These are phyloP conservation scores for Heritiera littoralis DNA, from an alignment of 345 rosid species.

Conservation along the genomic window DNA sequence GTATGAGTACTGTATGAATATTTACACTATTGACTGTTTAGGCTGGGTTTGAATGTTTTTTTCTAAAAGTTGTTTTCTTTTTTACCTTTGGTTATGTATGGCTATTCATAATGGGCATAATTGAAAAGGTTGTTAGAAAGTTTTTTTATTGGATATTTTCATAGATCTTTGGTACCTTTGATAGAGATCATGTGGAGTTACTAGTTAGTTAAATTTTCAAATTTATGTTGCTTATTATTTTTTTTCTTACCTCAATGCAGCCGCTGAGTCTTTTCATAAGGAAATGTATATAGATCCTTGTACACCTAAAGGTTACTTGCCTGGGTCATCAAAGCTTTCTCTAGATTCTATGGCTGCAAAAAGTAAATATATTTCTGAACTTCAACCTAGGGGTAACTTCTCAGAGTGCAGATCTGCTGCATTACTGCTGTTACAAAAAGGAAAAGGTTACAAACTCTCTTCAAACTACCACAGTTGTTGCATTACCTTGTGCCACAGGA, in stretches of 20 bases:
- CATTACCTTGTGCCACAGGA: neutral
- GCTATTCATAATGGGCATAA: neutral
- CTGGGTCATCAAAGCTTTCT: constrained; percentile 36
- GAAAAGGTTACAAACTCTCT: constrained; percentile 56
- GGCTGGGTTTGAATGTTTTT: constrained; percentile 1
- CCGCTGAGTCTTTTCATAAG: constrained; percentile 40
- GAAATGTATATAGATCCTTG: constrained; percentile 67
- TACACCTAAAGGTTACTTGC: constrained; percentile 72
- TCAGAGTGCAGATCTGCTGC: constrained; percentile 86
- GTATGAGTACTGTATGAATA: neutral
- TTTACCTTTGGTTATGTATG: neutral
- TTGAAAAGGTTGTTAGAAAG: constrained; percentile 3
- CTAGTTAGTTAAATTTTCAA: neutral
- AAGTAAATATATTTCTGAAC: constrained; percentile 32
- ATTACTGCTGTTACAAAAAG: constrained; percentile 59
- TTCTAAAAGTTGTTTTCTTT: neutral
- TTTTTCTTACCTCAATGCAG: constrained; percentile 35
- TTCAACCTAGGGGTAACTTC: constrained; percentile 78
- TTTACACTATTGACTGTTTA: neutral
- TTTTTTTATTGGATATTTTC: neutral
- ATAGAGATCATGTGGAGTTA: neutral
- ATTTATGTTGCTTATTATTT: neutral
- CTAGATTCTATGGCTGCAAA: constrained; percentile 45
- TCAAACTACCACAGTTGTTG: neutral
- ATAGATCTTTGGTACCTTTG: constrained; percentile 14